Base-by-base conservation (phyloP, 2,329 filamentous ascomycete genomes). In the Ampelomyces quisqualis region DNA sequence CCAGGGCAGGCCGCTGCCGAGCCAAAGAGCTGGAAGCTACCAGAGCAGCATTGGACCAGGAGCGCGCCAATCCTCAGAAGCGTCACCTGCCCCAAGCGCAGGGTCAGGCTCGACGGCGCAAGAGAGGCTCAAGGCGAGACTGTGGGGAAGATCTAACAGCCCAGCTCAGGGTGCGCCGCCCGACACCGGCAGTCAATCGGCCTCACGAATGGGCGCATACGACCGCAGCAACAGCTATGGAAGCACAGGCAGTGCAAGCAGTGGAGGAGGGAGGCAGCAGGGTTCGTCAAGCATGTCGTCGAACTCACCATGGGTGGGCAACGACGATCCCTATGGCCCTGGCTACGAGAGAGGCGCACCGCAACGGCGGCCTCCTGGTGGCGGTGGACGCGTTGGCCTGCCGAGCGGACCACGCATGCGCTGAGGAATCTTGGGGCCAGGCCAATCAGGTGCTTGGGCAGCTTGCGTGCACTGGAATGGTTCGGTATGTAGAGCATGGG, bases 81-180 rank as follows among this genome's bases (percentile, higher is more conserved):
- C 57, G 45, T 53, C 70, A 44, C 48, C 69, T 47, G 62, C 67
- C 59, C 65, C 73, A 47, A 65, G 62, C 51, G 58, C 56, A 29
- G 68, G 62, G 34, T 68, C 58, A 28, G 73, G 70, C 2, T 75
- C 75, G 22, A 81, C 83, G 14, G 89, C 89, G 35, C 88, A 94
- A 70, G 88, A 95, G 57, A 77, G 88, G 54, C 73, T 96, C 55
- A 88, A 89, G 62, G 88, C 90, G 58, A 75, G 88, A 47, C 71
- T 95, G 31, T 89, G 89, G 77, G 82, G 79, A 15, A 75, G 78
- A 51, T 79, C 78, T 29, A 73, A 74, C 33, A 84, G 81, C 50
- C 80, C 81, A 7, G 71, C 71, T 17, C 64, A 57, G 44, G 63
- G 57, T 35, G 48, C 55, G 5, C 38, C 53, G 5, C 53, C 38